These are phyloP conservation scores for Boechera retrofracta DNA, from an alignment of 345 rosid species.

Conservation along the genomic window DNA sequence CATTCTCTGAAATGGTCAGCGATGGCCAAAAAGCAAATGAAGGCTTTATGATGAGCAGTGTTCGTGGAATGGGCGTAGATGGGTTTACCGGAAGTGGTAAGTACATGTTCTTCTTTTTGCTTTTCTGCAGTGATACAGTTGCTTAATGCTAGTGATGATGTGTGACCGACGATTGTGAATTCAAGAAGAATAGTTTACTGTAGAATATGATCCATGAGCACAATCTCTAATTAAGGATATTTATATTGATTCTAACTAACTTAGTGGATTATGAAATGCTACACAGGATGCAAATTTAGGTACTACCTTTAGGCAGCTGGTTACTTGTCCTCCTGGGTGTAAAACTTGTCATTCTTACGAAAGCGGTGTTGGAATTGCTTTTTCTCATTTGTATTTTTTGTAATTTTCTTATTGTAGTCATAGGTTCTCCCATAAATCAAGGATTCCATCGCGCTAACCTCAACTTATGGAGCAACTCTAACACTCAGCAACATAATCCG, in stretches of 20 bases:
- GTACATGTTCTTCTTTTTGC: neutral
- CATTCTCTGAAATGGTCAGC: slow-evolving; percentile 53
- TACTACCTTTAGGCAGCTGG: neutral
- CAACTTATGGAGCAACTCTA: slow-evolving; percentile 65
- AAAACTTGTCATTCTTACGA: neutral
- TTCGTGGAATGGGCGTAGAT: slow-evolving; percentile 53
- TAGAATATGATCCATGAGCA: neutral
- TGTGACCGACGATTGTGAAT: neutral
- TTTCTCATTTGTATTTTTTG: slow-evolving; percentile 9
- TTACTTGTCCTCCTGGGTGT: slow-evolving; percentile 7
- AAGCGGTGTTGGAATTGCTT: neutral
- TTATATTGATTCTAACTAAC: neutral
- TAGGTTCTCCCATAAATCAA: slow-evolving; percentile 68
- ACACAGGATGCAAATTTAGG: neutral
- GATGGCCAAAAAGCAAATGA: slow-evolving; percentile 50
- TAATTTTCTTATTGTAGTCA: slow-evolving; percentile 22
- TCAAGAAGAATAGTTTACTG: neutral
- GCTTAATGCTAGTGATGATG: slow-evolving; percentile 7
- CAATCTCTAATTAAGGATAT: neutral
- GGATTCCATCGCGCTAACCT: slow-evolving; percentile 62
- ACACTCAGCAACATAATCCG: slow-evolving; percentile 69
- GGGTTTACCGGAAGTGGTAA: slow-evolving; percentile 50
- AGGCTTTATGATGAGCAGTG: slow-evolving; percentile 59
- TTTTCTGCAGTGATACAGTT: slow-evolving; percentile 16
- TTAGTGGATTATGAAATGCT: neutral